Conservation (phyloP, 108 stramenopile genomes). For the Pseudonitzschia delicatissima region DNA sequence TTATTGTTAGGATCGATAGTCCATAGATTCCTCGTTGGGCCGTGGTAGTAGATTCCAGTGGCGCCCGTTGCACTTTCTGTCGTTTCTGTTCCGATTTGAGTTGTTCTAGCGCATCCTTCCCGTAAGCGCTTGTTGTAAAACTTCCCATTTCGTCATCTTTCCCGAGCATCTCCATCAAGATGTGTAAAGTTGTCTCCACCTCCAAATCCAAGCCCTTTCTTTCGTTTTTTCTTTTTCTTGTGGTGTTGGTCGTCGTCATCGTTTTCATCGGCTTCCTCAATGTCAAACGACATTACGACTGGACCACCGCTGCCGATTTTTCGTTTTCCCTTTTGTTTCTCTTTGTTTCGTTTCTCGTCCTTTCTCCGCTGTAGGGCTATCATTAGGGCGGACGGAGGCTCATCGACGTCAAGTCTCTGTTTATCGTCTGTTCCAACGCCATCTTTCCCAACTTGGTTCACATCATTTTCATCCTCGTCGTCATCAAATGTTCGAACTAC, state of each 20-base stretch:
- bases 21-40: too few relatives aligned
- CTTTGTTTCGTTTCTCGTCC: slow-evolving; percentile 9
- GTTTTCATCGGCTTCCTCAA: slow-evolving; percentile 20
- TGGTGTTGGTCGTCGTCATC: slow-evolving; percentile 14
- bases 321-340: slow-evolving; percentile 25
- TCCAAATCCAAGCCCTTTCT: slow-evolving; percentile 30
- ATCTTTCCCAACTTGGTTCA: not conserved
- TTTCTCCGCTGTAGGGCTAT: not conserved
- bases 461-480: not conserved
- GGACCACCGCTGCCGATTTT: not conserved
- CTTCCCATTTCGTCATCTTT: not conserved
- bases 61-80: not conserved
- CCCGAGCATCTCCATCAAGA: slow-evolving; percentile 18
- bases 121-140: slow-evolving; percentile 28
- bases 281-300: slow-evolving; percentile 42
- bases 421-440: too few relatives aligned
- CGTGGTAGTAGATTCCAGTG: not conserved
- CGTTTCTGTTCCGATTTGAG: slow-evolving; percentile 53
- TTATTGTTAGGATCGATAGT: too few relatives aligned
- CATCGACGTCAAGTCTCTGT: not conserved
- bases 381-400: not conserved
- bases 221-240: slow-evolving; percentile 36
- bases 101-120: slow-evolving; percentile 52
- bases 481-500: not conserved
- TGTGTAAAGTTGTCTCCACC: not conserved